These are phyloP conservation scores for Thinopyrum obtusiflorum DNA, from an alignment of 202 grass and related monocot species.

Conservation along the genomic window DNA sequence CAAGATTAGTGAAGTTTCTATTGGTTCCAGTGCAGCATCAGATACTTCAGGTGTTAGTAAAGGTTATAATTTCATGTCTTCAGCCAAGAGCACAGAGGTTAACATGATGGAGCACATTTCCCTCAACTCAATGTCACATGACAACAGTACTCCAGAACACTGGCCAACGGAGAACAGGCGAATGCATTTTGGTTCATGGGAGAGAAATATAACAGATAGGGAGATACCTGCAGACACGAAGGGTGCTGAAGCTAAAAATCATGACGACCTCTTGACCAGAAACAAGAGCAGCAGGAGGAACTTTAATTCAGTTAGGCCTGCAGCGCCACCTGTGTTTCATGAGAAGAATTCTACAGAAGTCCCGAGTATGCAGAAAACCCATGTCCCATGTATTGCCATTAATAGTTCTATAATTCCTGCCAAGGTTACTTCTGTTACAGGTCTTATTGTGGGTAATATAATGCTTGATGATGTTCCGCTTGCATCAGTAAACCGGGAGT, in stretches of 20 bases:
- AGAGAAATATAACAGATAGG: slow-evolving; percentile 39
- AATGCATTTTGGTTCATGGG: slow-evolving; percentile 37
- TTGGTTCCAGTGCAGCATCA: slow-evolving; percentile 14
- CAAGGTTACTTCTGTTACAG: slow-evolving; percentile 27
- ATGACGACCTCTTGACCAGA: slow-evolving; percentile 24
- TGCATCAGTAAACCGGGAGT: slow-evolving; percentile 5
- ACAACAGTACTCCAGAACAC: slow-evolving; percentile 24
- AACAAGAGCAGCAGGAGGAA: slow-evolving; percentile 48
- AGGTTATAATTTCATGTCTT: background rate
- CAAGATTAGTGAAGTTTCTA: background rate
- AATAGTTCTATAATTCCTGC: slow-evolving; percentile 35
- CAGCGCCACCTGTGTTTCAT: slow-evolving; percentile 19
- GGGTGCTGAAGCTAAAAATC: slow-evolving; percentile 23
- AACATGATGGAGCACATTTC: slow-evolving; percentile 22
- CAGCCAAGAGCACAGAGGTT: slow-evolving; percentile 13
- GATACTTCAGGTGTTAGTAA: slow-evolving; percentile 18
- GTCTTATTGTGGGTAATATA: slow-evolving; percentile 43
- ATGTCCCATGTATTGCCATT: slow-evolving; percentile 20
- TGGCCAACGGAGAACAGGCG: slow-evolving; percentile 41
- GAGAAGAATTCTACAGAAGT: slow-evolving; percentile 32
- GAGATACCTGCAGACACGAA: slow-evolving; percentile 22
- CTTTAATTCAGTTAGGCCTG: slow-evolving; percentile 17
- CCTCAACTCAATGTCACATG: slow-evolving; percentile 1
- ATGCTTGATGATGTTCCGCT: slow-evolving; percentile 29
- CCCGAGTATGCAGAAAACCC: slow-evolving; percentile 17